Percentiles rank a stretch among this genome's conserved stretches.
Conservation (phyloP, 805 yeast species). For the Candida manassasensis region DNA sequence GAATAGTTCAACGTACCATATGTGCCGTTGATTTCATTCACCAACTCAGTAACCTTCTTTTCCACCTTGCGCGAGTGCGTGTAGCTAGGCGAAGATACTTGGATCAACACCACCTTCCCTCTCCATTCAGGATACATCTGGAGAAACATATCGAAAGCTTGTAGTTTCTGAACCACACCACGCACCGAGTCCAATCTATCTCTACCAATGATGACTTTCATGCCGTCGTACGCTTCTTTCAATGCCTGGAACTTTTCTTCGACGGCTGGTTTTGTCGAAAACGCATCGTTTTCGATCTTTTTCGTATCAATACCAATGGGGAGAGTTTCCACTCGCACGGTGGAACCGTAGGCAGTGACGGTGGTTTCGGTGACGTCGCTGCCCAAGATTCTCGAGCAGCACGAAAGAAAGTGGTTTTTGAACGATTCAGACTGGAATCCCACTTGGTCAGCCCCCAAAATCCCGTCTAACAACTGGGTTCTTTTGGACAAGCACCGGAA, state of each 20-base stretch:
- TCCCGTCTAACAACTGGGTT: conserved; percentile 77
- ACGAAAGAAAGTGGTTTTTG: conserved; percentile 84
- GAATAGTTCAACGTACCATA: conserved; percentile 78
- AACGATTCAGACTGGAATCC: conserved; percentile 85
- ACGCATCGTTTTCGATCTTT: conserved; percentile 61
- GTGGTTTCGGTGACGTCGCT: conserved; percentile 59
- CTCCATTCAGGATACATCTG: conserved; percentile 93
- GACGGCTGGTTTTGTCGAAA: conserved; percentile 34
- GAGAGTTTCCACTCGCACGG: conserved; percentile 65
- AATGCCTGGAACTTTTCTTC: conserved; percentile 65
- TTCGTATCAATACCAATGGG: conserved; percentile 89
- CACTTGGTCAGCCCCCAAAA: conserved; percentile 83
- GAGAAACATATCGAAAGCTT: conserved; percentile 84
- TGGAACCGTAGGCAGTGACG: conserved; percentile 72
- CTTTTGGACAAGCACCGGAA: conserved; percentile 86
- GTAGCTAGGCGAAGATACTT: conserved; percentile 80
- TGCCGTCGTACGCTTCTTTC: conserved; percentile 54
- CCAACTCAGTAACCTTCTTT: conserved; percentile 76
- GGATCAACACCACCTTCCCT: conserved; percentile 80
- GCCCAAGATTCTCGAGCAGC: conserved; percentile 85
- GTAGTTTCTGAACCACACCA: conserved; percentile 89
- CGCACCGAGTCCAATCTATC: conserved; percentile 89
- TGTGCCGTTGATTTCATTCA: conserved; percentile 75
- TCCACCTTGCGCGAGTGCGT: conserved; percentile 63
- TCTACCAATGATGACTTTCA: conserved; percentile 86